Base-by-base conservation (phyloP, 2,329 filamentous ascomycete species). In the Stemphylium vesicarium region DNA sequence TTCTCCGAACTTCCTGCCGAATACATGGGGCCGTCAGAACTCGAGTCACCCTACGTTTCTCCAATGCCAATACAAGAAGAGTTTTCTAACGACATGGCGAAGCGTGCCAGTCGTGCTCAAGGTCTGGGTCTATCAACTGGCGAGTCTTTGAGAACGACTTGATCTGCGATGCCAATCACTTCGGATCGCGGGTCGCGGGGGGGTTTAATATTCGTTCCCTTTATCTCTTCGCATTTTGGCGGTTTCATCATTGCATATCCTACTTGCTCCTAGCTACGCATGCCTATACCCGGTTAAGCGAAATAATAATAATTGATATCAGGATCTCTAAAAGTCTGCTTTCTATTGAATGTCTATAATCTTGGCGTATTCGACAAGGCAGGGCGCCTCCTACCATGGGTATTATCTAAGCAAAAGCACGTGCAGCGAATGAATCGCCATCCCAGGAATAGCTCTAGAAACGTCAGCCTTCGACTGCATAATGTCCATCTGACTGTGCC, bases 1-100 rank as follows among this genome's bases (percentile, higher is more conserved):
- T 60, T 60, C 20, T 68, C 68, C 1, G 66, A 67, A 35, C 53
- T 69, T 12, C 65, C 68, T 15, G 63, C 58, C 8, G 58, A 53
- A 35, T 43, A 41, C 15, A 29, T 40, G 11, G 16, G 41, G 12
- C 40, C 46, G 16, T 54, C 55, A 10, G 56, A 71, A 49, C 48
- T 71, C 32, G 66, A 64, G 38, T 64, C 64, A 16, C 64, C 63
- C 2, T 48, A 63, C 15, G 51, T 51, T 6, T 65, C 66, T 13
- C 68, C 66, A 10, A 47, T 50, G 40, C 43, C 58, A 7, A 33
- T 47, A 9, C 65, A 66, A 45, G 16, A 53, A 20, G 57, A 56
- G 4, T 66, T 63, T 15, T 24, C 48, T 1, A 40, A 22, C 31
- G 58, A 65, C 38, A 29, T 46, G 36, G 56, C 52, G n/a, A 60